Conservation (phyloP, 768 basidiomycete genomes). For the Russula foetens region DNA sequence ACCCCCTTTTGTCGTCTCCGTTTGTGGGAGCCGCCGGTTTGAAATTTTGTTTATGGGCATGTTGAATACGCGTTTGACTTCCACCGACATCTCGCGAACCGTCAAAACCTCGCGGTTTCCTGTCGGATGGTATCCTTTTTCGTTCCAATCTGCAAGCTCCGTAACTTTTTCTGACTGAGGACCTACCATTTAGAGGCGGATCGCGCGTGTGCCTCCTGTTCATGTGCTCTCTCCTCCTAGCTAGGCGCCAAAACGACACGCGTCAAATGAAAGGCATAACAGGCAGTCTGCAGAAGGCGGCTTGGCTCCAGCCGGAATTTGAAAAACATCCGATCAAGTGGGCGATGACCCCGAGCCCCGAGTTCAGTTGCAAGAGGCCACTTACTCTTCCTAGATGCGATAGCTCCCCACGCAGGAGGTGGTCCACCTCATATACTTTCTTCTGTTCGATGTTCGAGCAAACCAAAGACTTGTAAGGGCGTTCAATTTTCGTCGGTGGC, state of each 20-base stretch:
- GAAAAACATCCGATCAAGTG: conserved; percentile 6
- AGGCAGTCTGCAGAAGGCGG: conserved; percentile 18
- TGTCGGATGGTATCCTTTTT: conserved; percentile 2
- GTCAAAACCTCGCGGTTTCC: conserved; percentile 16
- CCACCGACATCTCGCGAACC: conserved; percentile 8
- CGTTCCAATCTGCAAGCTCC: conserved; percentile 8
- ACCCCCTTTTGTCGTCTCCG: conserved; percentile 15
- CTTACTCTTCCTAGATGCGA: conserved; percentile 34
- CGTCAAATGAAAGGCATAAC: conserved; percentile 16
- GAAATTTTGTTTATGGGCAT: conserved; percentile 13
- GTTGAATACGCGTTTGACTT: conserved; percentile 14
- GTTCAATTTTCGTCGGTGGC: conserved; percentile 23
- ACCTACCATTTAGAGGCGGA: neutral
- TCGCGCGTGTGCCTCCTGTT: neutral
- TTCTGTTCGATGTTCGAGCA: conserved; percentile 27
- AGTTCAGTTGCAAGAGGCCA: conserved; percentile 28
- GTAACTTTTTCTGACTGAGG: conserved; percentile 4
- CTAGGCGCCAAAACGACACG: conserved; percentile 7
- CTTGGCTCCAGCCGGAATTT: conserved; percentile 16
- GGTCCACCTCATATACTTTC: conserved; percentile 33
- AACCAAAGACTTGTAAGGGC: too few species aligned
- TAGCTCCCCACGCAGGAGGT: conserved; percentile 31
- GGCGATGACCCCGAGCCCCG: conserved; percentile 8
- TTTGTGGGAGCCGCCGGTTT: conserved; percentile 12
- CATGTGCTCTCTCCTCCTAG: conserved; percentile 1